Base-by-base conservation (phyloP, 2,329 filamentous ascomycete genomes). In the Thermothelomyces thermophilus region DNA sequence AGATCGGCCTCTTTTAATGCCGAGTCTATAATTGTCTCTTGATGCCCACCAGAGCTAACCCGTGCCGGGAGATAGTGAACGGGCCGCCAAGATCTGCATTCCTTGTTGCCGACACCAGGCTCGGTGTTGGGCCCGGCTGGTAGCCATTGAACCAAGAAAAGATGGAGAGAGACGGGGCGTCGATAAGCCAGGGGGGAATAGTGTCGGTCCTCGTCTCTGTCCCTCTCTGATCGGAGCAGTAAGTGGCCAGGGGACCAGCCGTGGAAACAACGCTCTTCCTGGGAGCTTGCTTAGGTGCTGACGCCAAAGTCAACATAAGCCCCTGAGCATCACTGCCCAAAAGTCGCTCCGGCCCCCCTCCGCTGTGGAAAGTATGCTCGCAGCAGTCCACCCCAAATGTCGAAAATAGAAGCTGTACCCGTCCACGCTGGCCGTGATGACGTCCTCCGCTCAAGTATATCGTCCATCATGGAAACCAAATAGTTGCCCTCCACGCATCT, bases 221-320 rank as follows among this genome's bases (percentile, higher is more conserved):
- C n/a, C n/a, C n/a, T n/a, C n/a, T 41, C 17, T 28, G 26, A 17
- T 43, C 8, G 33, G 28, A n/a, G 20, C 46, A 13, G 5, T 9
- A 5, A 44, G 40, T 3, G 26, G n/a, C 19, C 16, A 24, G 33
- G 10, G 45, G n/a, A 17, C 13, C 7, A 9, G 5, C 31, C 22
- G 11, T 11, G n/a, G 24, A 39, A 37, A n/a, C 20, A 24, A 22
- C 36, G 4, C 20, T 22, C 36, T 39, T 22, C 36, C 39, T 30
- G 24, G 9, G n/a, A 41, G 11, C 16, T 4, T 14, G n/a, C 22
- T 37, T 36, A 33, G 16, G 24, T 46, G 48, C 48, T 51, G 39
- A 51, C 48, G 17, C 33, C 24, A 30, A 42, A 46, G 43, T 42
- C 43, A 50, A 51, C 48, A 51, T 46, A 51, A 51, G 43, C 48